Evolutionary conservation across 805 yeast species (phyloP).

Genomic region (Cyberlindnera meyerae): DNA sequence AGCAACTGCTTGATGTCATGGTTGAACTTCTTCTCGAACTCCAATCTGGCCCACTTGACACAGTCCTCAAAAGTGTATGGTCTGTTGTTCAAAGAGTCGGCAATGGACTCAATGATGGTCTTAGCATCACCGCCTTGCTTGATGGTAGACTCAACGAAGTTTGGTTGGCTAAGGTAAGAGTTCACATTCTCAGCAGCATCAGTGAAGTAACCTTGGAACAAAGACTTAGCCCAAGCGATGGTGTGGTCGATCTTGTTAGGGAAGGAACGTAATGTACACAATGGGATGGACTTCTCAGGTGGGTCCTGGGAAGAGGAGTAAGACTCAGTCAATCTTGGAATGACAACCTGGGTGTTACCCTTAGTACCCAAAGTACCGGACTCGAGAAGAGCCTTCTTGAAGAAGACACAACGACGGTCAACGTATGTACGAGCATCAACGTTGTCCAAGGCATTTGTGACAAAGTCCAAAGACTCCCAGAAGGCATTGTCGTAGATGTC

Average conservation of each 20-base stretch:
- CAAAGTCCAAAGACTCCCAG: slow-evolving; percentile 82
- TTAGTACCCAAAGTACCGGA: slow-evolving; percentile 98
- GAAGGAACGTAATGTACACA: slow-evolving; percentile 95
- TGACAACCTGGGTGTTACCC: slow-evolving; percentile 95
- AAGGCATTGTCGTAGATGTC: slow-evolving; percentile 76
- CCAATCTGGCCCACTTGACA: slow-evolving; percentile 88
- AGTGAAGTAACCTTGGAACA: slow-evolving; percentile 86
- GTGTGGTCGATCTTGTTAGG: slow-evolving; percentile 98
- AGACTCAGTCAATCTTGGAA: slow-evolving; percentile 91
- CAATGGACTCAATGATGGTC: slow-evolving; percentile 76
- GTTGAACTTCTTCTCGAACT: slow-evolving; percentile 80
- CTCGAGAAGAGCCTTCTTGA: slow-evolving; percentile 84
- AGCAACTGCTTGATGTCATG: slow-evolving; percentile 86
- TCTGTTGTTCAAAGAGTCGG: slow-evolving; percentile 68
- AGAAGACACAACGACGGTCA: slow-evolving; percentile 94
- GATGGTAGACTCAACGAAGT: slow-evolving; percentile 85
- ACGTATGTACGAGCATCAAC: slow-evolving; percentile 98
- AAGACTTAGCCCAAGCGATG: slow-evolving; percentile 97
- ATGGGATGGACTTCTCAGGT: slow-evolving; percentile 95
- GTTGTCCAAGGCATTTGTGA: slow-evolving; percentile 94
- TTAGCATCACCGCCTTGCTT: slow-evolving; percentile 91
- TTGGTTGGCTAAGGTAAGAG: slow-evolving; percentile 83
- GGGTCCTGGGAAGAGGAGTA: slow-evolving; percentile 97
- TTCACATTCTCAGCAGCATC: slow-evolving; percentile 95
- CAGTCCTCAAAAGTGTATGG: slow-evolving; percentile 93